Evolutionary conservation across 768 basidiomycete species (phyloP), one percentile per base, ranked within the genome.

Genomic region (Mycena alexandri): DNA sequence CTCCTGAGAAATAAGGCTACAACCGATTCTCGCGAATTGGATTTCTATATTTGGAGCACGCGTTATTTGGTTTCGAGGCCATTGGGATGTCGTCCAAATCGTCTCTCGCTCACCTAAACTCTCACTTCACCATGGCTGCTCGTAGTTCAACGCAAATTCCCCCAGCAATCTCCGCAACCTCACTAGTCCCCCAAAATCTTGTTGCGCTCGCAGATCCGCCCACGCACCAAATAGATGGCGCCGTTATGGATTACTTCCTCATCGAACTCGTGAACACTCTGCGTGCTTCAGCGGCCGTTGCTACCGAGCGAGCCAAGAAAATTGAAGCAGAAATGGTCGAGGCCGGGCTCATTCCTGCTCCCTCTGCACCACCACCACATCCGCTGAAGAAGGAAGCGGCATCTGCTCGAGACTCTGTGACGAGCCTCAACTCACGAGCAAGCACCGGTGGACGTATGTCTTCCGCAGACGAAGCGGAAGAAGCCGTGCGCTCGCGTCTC

Each of bases 231-330:
- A 83, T 93, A 62, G 92, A 94, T 73, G 87, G 80, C 53, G 85
- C 89, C 10, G 89, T 83, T 4, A 90, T 93, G 87, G 93, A 95
- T 73, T 96, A 95, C 79, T 90, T 98, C 74, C 80, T 95, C 63
- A 94, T 95, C 63, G 91, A 93, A 76, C 83, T 91, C 60, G 90
- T 94, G 66, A 84, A 88, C 72, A 87, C 92, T 0, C 84, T 98
- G 36, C 87, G 89, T 29, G 85, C 84, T 38, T 96, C 95, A 3
- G 85, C 95, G 5, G 85, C 85, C 21, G 87, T 93, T 33, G 94
- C 95, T 19, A 84, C 86, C 2, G 83, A 87, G 38, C 86, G 93
- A 34, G 78, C 86, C 21, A 89, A 89, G 78, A 86, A 87, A 74
- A 82, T 90, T 66, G 93, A 95, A 76, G 85, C 87, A 51, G 90